Base-by-base conservation (phyloP, 2,329 filamentous ascomycete species). In the Fusarium dlaminii region DNA sequence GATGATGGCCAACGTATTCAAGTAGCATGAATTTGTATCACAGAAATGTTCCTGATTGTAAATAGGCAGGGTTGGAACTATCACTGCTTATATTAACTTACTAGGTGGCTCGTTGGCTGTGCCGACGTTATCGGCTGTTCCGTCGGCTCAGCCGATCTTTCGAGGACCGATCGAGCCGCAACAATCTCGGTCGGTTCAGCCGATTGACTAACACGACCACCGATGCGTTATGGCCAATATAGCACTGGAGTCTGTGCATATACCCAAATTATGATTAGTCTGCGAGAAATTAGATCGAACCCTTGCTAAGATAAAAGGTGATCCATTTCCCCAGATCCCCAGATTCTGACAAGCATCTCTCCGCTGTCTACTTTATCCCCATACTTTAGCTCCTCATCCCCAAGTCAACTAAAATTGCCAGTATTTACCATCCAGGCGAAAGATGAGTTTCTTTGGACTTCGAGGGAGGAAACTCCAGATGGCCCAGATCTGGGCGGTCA, bases 401-500 rank as follows among this genome's bases (percentile, higher is more conserved):
- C 4, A 15, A 20, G 7, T 37, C 42, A 37, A 37, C 15, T n/a
- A 2, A 17, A 30, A n/a, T 11, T 58, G 5, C 17, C 4, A 20
- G 18, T 3, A 37, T 20, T 27, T 9, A 3, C 6, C 7, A 12
- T 32, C 14, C 1, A 11, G 4, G 8, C 8, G 10, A 14, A 49
- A 51, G 17, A 62, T 64, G 56, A 6, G 10, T 52, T 52, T 65
- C 56, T 39, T 45, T n/a, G 15, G 32, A 5, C 18, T 65, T 22
- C 62, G 45, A 34, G 56, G 62, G 18, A 62, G 30, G 10, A 62
- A 37, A 32, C 45, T 65, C 9, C 56, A 62, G 14, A 62, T 62
- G 22, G 62, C 56, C 5, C 62, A 65, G 45, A 65, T 65, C 17
- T 62, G 56, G 62, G 45, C 45, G 0, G 62, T 65, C 17, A 62